A percentile compares a stretch with the other conserved stretches of the same genome.
phyloP scores from a whole-genome alignment of 768 basidiomycete species.

The Russula olivacea region DNA sequence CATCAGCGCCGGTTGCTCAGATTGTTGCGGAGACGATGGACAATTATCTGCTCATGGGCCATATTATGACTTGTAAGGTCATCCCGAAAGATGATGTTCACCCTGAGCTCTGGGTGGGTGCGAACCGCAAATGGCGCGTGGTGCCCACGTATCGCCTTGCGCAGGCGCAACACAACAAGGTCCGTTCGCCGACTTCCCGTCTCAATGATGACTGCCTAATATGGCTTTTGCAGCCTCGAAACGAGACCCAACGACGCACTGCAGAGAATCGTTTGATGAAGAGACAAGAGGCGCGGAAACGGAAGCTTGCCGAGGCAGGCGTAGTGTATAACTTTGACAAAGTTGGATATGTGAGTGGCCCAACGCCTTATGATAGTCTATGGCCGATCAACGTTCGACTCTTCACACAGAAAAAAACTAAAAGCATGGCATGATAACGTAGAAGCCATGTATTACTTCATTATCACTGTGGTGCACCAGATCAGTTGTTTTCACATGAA shows the following conservation, averaged over 20 bases:
- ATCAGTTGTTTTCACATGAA: neutral
- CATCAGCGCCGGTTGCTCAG: conserved; percentile 79
- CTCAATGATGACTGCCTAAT: neutral
- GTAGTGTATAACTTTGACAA: conserved; percentile 82
- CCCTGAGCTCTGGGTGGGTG: conserved; percentile 94
- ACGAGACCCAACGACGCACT: conserved; percentile 58
- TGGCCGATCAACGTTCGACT: neutral
- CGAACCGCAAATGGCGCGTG: conserved; percentile 82
- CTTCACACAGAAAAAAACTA: conserved; percentile 35
- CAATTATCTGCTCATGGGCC: conserved; percentile 94
- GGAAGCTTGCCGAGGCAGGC: conserved; percentile 71
- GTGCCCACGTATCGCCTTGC: conserved; percentile 71
- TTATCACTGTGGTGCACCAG: neutral
- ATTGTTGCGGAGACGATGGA: conserved; percentile 99
- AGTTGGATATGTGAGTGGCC: conserved; percentile 71
- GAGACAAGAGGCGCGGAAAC: conserved; percentile 71
- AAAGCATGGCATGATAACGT: conserved; percentile 20
- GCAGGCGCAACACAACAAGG: conserved; percentile 78
- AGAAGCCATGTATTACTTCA: neutral
- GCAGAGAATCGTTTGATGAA: conserved; percentile 65
- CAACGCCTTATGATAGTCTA: neutral
- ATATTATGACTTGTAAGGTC: conserved; percentile 85
- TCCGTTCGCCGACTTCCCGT: conserved; percentile 29
- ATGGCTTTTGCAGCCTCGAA: conserved; percentile 52
- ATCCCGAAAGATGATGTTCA: conserved; percentile 89